Conservation (phyloP, 352 stramenopile genomes). For the Phytophthora agathidicida region DNA sequence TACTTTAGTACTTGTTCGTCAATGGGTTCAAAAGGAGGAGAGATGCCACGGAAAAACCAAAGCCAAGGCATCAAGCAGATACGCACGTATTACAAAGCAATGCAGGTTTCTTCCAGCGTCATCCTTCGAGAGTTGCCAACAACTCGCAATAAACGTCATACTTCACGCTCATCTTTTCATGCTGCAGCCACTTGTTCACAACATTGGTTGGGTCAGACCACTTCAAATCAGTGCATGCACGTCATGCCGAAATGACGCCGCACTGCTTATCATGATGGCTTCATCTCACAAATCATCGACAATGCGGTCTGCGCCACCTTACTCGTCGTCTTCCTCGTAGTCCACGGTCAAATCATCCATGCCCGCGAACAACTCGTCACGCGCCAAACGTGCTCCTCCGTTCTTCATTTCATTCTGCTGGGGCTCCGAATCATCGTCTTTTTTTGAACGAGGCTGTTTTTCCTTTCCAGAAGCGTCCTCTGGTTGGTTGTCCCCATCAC, state of each 20-base stretch:
- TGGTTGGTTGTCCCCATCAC: constrained; percentile 23
- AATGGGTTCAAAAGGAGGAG: constrained; percentile 16
- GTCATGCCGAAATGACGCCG: constrained; percentile 33
- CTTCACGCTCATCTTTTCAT: constrained; percentile 23
- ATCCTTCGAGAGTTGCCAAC: constrained; percentile 17
- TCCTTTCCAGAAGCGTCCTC: constrained; percentile 30
- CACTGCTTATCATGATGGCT: constrained; percentile 17
- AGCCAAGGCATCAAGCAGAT: constrained; percentile 40
- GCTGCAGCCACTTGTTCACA: constrained; percentile 17
- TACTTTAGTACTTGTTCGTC: constrained; percentile 27
- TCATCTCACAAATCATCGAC: constrained; percentile 22
- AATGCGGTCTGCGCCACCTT: constrained; percentile 19
- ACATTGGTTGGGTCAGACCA: constrained; percentile 15
- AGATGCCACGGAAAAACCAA: constrained; percentile 36
- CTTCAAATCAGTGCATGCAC: constrained; percentile 39
- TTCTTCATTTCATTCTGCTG: constrained; percentile 41
- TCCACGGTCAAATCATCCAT: constrained; percentile 85
- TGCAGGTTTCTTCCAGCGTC: constrained; percentile 25
- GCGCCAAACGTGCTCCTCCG: constrained; percentile 34
- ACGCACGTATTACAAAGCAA: constrained; percentile 57
- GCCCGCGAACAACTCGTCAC: constrained; percentile 56
- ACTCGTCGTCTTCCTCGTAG: constrained; percentile 84
- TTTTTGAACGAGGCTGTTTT: constrained; percentile 25
- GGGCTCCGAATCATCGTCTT: constrained; percentile 33
- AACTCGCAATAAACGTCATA: constrained; percentile 15